Conservation (phyloP, 371 early-diverging fungal genomes). For the Zychaea mexicana region DNA sequence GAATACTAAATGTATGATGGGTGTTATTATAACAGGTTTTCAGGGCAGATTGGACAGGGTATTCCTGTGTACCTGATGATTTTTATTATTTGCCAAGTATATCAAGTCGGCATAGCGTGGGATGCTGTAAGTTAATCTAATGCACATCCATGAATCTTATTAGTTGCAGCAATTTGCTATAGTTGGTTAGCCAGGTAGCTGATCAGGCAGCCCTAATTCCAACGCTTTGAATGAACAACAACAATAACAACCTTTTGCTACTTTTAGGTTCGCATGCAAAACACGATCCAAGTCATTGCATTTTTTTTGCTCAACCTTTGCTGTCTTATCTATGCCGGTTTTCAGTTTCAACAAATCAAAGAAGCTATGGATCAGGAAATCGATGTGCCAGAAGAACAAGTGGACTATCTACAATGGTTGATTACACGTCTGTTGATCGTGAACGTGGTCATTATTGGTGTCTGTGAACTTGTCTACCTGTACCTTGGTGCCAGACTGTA, state of each 20-base stretch:
- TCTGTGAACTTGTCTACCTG: conserved; percentile 42
- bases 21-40: conserved; percentile 18
- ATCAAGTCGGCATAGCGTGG: conserved; percentile 70
- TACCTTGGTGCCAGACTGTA: conserved; percentile 64
- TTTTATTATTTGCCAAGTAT: conserved; percentile 75
- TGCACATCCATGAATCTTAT: conserved; percentile 1
- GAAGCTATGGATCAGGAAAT: conserved; percentile 28
- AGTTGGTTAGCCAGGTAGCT: too few relatives aligned
- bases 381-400: neutral
- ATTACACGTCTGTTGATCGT: conserved; percentile 41
- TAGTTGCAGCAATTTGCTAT: too few relatives aligned
- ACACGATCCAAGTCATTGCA: conserved; percentile 89
- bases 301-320: conserved; percentile 80
- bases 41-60: conserved; percentile 33
- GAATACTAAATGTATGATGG: neutral
- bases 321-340: conserved; percentile 78
- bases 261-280: conserved; percentile 77
- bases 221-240: too few relatives aligned
- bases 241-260: too few relatives aligned
- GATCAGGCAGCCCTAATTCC: neutral
- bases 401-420: conserved; percentile 8
- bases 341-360: conserved; percentile 60
- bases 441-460: conserved; percentile 43
- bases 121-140: conserved; percentile 68
- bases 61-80: conserved; percentile 80